Base-by-base conservation (phyloP, 805 yeast genomes). In the Saccharomycopsis schoenii region DNA sequence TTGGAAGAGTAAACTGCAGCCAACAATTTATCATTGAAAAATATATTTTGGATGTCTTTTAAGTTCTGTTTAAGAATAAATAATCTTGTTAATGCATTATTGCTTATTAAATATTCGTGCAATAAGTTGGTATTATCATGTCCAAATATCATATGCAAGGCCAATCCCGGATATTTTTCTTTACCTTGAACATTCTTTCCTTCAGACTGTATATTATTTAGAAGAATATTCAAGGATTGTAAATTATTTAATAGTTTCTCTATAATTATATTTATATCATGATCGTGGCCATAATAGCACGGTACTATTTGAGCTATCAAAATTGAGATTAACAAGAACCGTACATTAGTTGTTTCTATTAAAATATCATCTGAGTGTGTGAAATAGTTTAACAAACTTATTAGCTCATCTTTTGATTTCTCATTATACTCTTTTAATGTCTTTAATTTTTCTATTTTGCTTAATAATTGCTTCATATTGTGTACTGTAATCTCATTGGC, bases 401-500 rank as follows among this genome's bases (percentile, higher is more conserved):
- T 21, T 24, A 47, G n/a, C 3, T 47, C 52, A 47, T 47, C 52
- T 47, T 25, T 47, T 11, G 52, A 47, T 47, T 47, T 29, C 15
- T 36, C 15, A 21, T 55, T 47, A 39, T 39, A 15, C n/a, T 34
- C 36, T 19, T 54, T n/a, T 9, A 39, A 4, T 14, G 56, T 25
- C 55, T 52, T 58, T 21, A 61, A 42, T 29, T 29, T 19, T 36
- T 59, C 64, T 24, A 61, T 61, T 40, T 59, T 59, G 6, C 58
- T 58, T 36, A 61, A 42, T 15, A 61, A 11, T 19, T 61, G 64
- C 37, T 61, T 61, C 64, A 61, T 61, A 17, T 42, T 39, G 43
- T 39, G 12, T 24, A 4, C 34, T 55, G 25, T 47, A 47, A 47
- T 47, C 52, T 17, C 21, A 47, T 47, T 47, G 52, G 52, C 34